Evolutionary conservation across 2,329 filamentous ascomycete species (phyloP), one percentile per base, ranked within the genome.

Genomic region (Trichoderma simmonsii): DNA sequence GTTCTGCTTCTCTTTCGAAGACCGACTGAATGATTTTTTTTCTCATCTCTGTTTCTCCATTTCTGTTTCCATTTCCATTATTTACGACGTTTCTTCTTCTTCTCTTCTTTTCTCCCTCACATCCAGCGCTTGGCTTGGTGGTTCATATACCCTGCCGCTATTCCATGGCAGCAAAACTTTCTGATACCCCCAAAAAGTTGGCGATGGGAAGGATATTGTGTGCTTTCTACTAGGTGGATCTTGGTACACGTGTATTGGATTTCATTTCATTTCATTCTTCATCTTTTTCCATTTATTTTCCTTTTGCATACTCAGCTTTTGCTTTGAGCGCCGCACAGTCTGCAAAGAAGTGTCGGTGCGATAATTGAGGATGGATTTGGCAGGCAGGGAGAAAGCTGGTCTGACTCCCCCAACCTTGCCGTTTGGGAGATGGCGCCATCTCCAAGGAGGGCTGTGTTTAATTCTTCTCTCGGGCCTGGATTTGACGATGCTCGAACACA

Each of bases 141-240:
- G 75, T 77, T 73, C 70, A 77, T 75, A 62, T 76, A 66, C 51
- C 62, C 65, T 70, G 66, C 36, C 65, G 64, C 43, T 43, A 71
- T 51, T 66, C 76, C 70, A 75, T 74, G 76, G 76, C 75, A 28
- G 69, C 34, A 66, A 77, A 79, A 77, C 75, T 76, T 76, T 77
- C 79, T 81, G 77, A 83, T 83, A 82, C 80, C 80, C 79, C 70
- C 78, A 78, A 78, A 77, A 73, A 73, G 74, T 73, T 69, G 75
- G 76, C 72, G 75, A 70, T 70, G 74, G 28, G 74, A 74, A 76
- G 70, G 73, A 76, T 75, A 70, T 70, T 72, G 74, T 68, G 73
- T 60, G 72, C 71, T 73, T 76, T 73, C 64, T 72, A 54, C 66
- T 69, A 66, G 71, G 73, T 54, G 69, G 66, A 62, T 51, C 14